phyloP scores from a whole-genome alignment of 805 yeast species.

The Torulaspora indica region DNA sequence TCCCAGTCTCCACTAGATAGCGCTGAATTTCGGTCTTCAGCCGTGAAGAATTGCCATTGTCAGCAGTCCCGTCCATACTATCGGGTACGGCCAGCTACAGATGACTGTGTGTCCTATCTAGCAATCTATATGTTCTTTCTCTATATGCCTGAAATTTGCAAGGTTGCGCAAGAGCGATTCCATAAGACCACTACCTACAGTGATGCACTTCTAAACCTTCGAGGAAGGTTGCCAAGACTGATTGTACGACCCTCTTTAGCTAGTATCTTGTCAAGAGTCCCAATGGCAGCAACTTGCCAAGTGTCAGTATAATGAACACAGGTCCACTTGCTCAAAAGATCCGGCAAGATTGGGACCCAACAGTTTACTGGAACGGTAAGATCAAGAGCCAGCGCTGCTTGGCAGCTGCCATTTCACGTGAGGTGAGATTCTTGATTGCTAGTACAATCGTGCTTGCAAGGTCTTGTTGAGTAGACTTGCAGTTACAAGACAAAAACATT shows the following conservation, averaged over 20 bases:
- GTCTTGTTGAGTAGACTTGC: neutral
- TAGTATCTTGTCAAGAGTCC: no score
- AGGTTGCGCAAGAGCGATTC: neutral
- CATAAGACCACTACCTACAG: neutral
- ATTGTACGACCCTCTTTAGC: no score
- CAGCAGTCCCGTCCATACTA: slow-evolving; percentile 1
- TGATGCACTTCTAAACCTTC: no score
- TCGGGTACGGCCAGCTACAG: neutral
- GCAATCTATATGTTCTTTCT: neutral
- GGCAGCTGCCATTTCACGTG: slow-evolving; percentile 1
- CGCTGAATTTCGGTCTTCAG: slow-evolving; percentile 62
- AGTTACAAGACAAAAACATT: neutral
- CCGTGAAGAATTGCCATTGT: slow-evolving; percentile 15
- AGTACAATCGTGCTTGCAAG: neutral
- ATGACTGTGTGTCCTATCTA: neutral
- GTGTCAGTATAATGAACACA: no score
- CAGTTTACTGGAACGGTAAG: no score
- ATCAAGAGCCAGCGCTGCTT: no score
- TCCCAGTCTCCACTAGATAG: slow-evolving; percentile 69
- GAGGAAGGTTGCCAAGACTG: no score
- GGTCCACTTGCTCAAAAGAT: no score
- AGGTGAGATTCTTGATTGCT: neutral
- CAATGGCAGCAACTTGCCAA: no score
- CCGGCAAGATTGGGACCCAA: no score
- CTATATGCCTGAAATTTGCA: neutral